Conservation (phyloP, 805 yeast genomes). For the Starmerella asiatica region DNA sequence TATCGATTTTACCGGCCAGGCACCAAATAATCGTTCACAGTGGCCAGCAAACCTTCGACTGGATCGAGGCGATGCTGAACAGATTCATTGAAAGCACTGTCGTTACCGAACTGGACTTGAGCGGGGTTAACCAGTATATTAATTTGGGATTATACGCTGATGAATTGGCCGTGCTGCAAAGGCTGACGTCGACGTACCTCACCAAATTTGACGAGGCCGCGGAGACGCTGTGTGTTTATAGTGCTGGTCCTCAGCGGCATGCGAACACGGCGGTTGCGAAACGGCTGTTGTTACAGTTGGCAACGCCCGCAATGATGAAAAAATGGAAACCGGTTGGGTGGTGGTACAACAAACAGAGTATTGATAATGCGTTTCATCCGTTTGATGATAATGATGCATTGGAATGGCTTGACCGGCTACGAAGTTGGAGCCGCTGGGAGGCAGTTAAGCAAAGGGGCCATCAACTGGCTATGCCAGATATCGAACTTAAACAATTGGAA, state of each 20-base stretch:
- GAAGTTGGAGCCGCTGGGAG: constrained; percentile 21
- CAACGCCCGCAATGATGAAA: constrained; percentile 1
- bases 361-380: constrained; percentile 7
- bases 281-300: constrained; percentile 15
- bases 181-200: constrained; percentile 23
- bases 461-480: not conserved
- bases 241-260: constrained; percentile 10
- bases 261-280: constrained; percentile 16
- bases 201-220: constrained; percentile 2
- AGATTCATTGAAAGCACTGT: constrained; percentile 23
- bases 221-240: constrained; percentile 12
- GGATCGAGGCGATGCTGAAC: constrained; percentile 29
- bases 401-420: constrained; percentile 22
- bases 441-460: constrained; percentile 5
- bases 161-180: constrained; percentile 22
- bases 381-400: constrained; percentile 21
- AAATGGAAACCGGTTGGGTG: constrained; percentile 12
- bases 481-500: not conserved
- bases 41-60: constrained; percentile 31
- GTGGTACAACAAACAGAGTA: constrained; percentile 8
- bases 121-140: constrained; percentile 8
- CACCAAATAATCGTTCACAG: constrained; percentile 31
- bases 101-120: constrained; percentile 28
- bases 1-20: constrained; percentile 28
- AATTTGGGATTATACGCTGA: constrained; percentile 7